Evolutionary conservation across 2,329 filamentous ascomycete species (phyloP).

Genomic region (Aspergillus sp.): DNA sequence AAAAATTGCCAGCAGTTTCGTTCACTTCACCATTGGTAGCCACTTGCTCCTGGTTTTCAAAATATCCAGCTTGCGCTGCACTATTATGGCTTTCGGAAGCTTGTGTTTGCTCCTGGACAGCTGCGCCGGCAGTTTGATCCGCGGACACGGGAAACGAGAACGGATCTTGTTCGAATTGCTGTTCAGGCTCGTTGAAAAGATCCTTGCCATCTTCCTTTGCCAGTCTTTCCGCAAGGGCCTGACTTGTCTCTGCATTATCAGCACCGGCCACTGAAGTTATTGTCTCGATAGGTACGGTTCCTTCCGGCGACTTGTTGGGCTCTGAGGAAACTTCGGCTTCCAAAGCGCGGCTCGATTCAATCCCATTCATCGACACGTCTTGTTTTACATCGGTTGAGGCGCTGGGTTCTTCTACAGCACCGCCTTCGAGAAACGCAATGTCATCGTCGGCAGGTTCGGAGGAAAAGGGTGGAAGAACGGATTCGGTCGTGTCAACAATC

Average conservation of each 20-base stretch:
- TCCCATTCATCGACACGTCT: neutral
- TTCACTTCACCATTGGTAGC: slow-evolving; percentile 8
- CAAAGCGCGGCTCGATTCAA: neutral
- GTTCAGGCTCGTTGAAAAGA: neutral
- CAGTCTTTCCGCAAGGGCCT: neutral
- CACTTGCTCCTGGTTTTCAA: slow-evolving; percentile 3
- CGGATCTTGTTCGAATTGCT: neutral
- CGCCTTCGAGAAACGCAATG: neutral
- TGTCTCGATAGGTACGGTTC: neutral
- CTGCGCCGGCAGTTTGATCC: neutral
- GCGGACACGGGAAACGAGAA: neutral
- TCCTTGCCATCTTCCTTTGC: neutral
- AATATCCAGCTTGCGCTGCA: slow-evolving; percentile 2
- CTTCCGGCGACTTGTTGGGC: neutral
- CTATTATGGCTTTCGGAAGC: neutral
- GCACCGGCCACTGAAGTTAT: neutral
- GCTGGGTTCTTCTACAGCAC: neutral
- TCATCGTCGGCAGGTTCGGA: neutral
- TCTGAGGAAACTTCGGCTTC: neutral
- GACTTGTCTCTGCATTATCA: neutral
- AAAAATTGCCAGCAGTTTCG: slow-evolving; percentile 19
- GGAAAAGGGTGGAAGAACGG: neutral
- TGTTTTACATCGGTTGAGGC: neutral
- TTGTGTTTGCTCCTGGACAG: neutral
- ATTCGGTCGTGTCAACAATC: neutral